phyloP scores from a whole-genome alignment of 768 basidiomycete genomes.

The Scleroderma bovista region DNA sequence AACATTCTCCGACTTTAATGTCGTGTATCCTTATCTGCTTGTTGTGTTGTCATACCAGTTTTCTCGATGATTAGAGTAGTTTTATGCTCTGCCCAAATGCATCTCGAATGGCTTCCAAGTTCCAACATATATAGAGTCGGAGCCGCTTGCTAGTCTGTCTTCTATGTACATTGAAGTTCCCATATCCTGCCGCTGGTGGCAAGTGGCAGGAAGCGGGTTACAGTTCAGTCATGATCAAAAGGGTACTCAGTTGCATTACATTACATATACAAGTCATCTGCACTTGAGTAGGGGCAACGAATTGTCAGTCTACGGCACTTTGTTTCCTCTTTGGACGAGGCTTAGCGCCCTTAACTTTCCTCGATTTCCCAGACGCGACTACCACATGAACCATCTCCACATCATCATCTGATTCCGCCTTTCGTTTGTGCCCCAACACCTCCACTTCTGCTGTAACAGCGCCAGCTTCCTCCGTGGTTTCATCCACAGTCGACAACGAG shows the following conservation, averaged over 20 bases:
- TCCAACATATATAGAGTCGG: too few species aligned
- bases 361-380: conserved; percentile 33
- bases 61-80: too few species aligned
- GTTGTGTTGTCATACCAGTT: not conserved
- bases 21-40: not conserved
- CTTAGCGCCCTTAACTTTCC: conserved; percentile 28
- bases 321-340: conserved; percentile 40
- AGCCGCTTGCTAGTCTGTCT: too few species aligned
- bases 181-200: too few species aligned
- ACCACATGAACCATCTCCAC: conserved; percentile 49
- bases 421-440: conserved; percentile 41
- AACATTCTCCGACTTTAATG: not conserved
- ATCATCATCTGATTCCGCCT: conserved; percentile 50
- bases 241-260: too few species aligned
- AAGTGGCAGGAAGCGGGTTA: too few species aligned
- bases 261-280: not conserved
- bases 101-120: not conserved
- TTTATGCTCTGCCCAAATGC: too few species aligned
- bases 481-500: conserved; percentile 41
- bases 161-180: too few species aligned
- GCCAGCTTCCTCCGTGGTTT: conserved; percentile 39
- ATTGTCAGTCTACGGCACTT: not conserved
- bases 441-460: conserved; percentile 1
- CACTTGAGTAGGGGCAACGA: not conserved
- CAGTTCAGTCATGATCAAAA: too few species aligned